A percentile compares a stretch with the other conserved stretches of the same genome.
These are phyloP conservation scores for Phytophthora chlamydospora DNA, from an alignment of 352 stramenopile species.

Conservation along the genomic window DNA sequence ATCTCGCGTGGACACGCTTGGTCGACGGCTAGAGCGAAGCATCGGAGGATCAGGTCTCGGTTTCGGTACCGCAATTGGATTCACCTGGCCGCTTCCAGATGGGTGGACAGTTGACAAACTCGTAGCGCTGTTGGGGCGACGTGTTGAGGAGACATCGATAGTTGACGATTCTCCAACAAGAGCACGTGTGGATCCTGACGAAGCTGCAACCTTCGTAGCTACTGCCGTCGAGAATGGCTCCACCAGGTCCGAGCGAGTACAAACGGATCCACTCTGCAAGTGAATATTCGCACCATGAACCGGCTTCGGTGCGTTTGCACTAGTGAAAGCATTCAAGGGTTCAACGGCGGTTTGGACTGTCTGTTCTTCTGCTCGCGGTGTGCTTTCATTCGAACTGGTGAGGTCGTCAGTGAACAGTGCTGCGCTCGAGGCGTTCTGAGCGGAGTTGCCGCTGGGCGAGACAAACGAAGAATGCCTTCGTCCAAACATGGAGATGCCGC, in stretches of 20 bases:
- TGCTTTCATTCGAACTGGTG: slow-evolving; percentile 12
- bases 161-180: background rate
- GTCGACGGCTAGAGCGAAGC: slow-evolving; percentile 12
- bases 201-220: background rate
- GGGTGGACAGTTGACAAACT: slow-evolving; percentile 26
- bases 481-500: slow-evolving; percentile 24
- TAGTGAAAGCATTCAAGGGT: slow-evolving; percentile 5
- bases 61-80: background rate
- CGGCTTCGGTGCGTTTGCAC: background rate
- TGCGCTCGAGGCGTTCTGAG: slow-evolving; percentile 5
- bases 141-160: background rate
- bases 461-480: slow-evolving; percentile 18
- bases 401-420: background rate
- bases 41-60: slow-evolving; percentile 6
- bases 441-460: slow-evolving; percentile 1
- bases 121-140: slow-evolving; percentile 29
- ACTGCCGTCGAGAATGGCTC: background rate
- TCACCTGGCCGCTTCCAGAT: slow-evolving; percentile 1
- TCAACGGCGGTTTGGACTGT: slow-evolving; percentile 19
- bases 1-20: slow-evolving; percentile 19
- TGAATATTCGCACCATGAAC: background rate
- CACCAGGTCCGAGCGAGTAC: slow-evolving; percentile 10
- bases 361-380: background rate
- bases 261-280: background rate
- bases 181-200: background rate